These are phyloP conservation scores for Fusarium staphyleae DNA, from an alignment of 2,329 filamentous ascomycete species.

Conservation along the genomic window DNA sequence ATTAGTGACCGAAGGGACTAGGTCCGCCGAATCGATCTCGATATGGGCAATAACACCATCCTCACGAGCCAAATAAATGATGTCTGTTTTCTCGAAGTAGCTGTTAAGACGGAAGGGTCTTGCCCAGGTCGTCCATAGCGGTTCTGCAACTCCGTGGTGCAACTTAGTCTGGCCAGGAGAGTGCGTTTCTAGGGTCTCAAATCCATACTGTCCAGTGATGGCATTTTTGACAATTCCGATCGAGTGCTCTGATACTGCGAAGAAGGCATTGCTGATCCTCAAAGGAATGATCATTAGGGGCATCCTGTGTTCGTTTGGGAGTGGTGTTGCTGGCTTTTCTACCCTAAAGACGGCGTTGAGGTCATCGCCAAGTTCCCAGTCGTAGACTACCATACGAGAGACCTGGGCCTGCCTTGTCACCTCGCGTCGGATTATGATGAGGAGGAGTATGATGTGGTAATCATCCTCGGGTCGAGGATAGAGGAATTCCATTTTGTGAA, in stretches of 20 bases:
- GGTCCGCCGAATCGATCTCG: constrained; percentile 67
- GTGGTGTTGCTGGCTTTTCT: constrained; percentile 57
- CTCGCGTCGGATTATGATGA: constrained; percentile 62
- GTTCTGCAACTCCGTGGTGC: constrained; percentile 56
- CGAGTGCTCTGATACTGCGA: constrained; percentile 68
- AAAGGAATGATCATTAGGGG: constrained; percentile 77
- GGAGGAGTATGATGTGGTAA: constrained; percentile 76
- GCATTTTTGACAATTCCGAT: constrained; percentile 64
- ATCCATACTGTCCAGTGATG: constrained; percentile 59
- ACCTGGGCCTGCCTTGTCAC: constrained; percentile 23
- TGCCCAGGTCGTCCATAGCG: constrained; percentile 86
- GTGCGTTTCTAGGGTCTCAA: constrained; percentile 54
- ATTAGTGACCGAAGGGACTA: constrained; percentile 61
- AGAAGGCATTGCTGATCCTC: constrained; percentile 72
- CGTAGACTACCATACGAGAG: constrained; percentile 63
- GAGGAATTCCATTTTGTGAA: constrained; percentile 87
- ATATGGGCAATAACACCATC: constrained; percentile 81
- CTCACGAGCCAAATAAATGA: constrained; percentile 86
- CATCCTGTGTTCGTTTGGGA: constrained; percentile 62
- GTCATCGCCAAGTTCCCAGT: constrained; percentile 64
- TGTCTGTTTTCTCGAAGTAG: constrained; percentile 72
- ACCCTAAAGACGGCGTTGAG: constrained; percentile 54
- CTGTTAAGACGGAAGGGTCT: constrained; percentile 72
- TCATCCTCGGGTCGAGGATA: constrained; percentile 72
- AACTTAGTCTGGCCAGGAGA: constrained; percentile 52